Evolutionary conservation across 257 asterid genomes (phyloP).

Genomic region (Solanum lycopersicoides): DNA sequence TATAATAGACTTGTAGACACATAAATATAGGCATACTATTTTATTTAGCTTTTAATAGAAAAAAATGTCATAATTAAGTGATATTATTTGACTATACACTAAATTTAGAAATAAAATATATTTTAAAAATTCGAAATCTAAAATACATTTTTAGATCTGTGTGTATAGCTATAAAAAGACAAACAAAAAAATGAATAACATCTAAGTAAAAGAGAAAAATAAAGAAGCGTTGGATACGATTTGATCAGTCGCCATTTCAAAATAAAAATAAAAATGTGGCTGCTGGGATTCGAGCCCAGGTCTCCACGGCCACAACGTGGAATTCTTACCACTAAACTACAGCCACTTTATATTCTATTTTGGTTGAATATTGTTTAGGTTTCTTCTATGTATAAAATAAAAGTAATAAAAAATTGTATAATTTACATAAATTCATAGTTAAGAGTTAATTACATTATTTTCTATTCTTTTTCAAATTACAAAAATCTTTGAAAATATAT

Average conservation of each 20-base stretch:
- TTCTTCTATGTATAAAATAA: not conserved
- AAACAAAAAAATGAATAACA: not conserved
- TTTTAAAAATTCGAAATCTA: not conserved
- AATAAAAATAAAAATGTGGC: slow-evolving; percentile 37
- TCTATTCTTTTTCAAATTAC: not conserved
- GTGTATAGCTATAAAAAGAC: not conserved
- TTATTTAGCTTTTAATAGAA: not conserved
- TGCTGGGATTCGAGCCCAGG: slow-evolving; percentile 99
- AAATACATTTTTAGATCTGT: not conserved
- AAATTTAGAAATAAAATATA: not conserved
- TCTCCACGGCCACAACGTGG: slow-evolving; percentile 99
- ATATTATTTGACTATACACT: no score
- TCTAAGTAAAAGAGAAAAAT: not conserved
- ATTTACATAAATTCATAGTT: not conserved
- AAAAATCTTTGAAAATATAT: no score
- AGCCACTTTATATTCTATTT: slow-evolving; percentile 23
- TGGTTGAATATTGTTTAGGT: not conserved
- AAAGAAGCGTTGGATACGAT: not conserved
- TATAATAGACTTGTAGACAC: not conserved
- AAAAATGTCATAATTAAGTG: not conserved
- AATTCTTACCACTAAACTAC: slow-evolving; percentile 98
- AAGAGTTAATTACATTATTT: not conserved
- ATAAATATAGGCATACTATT: not conserved
- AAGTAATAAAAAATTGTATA: no score
- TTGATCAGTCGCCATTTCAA: not conserved